A percentile compares a stretch with the other conserved stretches of the same genome.
Evolutionary conservation across 805 yeast genomes (phyloP).

Genomic region (Starmerella asiatica): DNA sequence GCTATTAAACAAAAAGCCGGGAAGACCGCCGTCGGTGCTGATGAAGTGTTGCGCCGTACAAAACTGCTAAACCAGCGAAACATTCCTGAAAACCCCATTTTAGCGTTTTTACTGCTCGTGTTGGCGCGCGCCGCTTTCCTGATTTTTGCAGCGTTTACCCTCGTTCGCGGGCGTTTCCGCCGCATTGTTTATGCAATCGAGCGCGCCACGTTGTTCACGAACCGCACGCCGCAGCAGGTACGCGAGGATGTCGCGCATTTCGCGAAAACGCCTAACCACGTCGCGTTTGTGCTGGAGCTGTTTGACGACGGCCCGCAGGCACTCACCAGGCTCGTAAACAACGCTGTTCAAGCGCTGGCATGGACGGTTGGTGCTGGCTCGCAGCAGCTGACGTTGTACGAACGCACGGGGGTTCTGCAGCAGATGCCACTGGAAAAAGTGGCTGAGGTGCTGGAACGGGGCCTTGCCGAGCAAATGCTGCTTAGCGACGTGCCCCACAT

Average conservation of each 20-base stretch:
- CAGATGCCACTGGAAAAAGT: constrained; percentile 28
- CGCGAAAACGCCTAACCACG: constrained; percentile 62
- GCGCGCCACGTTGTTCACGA: constrained; percentile 18
- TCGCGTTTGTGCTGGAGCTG: constrained; percentile 59
- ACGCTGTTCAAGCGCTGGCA: constrained; percentile 38
- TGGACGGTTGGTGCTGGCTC: constrained; percentile 92
- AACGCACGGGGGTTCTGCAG: constrained; percentile 57
- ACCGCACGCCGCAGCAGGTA: constrained; percentile 62
- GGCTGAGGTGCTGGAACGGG: constrained; percentile 42
- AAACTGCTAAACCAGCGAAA: too few relatives aligned
- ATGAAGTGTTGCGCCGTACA: too few relatives aligned
- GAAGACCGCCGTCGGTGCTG: too few relatives aligned
- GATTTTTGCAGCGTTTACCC: neutral
- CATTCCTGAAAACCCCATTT: too few relatives aligned
- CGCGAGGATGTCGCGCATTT: constrained; percentile 50
- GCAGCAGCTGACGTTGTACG: constrained; percentile 58
- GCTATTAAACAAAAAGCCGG: too few relatives aligned
- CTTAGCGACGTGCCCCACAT: constrained; percentile 7
- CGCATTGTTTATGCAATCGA: constrained; percentile 14
- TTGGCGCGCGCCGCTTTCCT: constrained; percentile 2
- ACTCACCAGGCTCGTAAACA: constrained; percentile 34
- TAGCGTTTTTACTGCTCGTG: neutral
- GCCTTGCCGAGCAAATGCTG: constrained; percentile 49
- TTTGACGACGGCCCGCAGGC: constrained; percentile 78
- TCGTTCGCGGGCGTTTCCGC: constrained; percentile 3